A percentile compares a stretch with the other conserved stretches of the same genome.
These are phyloP conservation scores for Colletotrichum lentis DNA, from an alignment of 2,329 filamentous ascomycete species.

Conservation along the genomic window DNA sequence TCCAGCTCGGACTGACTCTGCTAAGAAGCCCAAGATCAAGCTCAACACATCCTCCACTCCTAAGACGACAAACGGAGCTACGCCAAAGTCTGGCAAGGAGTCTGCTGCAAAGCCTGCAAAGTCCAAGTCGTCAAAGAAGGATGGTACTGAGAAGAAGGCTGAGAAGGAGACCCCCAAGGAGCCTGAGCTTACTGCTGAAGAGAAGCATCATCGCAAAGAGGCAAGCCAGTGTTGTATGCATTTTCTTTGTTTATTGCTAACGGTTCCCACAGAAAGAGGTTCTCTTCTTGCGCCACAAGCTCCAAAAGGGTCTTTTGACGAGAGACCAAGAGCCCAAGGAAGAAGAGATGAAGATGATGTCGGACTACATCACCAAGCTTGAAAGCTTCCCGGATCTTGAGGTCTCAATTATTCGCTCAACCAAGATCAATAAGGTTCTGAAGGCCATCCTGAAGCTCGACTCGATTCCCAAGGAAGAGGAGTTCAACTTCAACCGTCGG, in stretches of 20 bases:
- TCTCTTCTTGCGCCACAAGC: slow-evolving; percentile 90
- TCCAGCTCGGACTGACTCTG: slow-evolving; percentile 67
- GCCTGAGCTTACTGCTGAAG: slow-evolving; percentile 65
- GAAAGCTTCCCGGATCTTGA: slow-evolving; percentile 84
- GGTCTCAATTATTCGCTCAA: slow-evolving; percentile 84
- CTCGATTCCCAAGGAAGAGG: slow-evolving; percentile 85
- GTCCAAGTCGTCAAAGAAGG: slow-evolving; percentile 64
- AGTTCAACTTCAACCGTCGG: slow-evolving; percentile 87
- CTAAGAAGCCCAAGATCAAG: slow-evolving; percentile 75
- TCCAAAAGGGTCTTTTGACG: slow-evolving; percentile 92
- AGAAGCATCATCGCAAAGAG: slow-evolving; percentile 67
- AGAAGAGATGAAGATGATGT: slow-evolving; percentile 82
- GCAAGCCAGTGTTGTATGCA: slow-evolving; percentile 47
- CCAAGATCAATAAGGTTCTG: slow-evolving; percentile 98
- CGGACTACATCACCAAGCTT: slow-evolving; percentile 79
- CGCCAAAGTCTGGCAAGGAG: slow-evolving; percentile 64
- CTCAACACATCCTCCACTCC: slow-evolving; percentile 71
- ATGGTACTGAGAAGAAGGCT: slow-evolving; percentile 64
- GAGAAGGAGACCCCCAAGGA: slow-evolving; percentile 63
- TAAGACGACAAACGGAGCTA: slow-evolving; percentile 71
- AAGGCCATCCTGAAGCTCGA: slow-evolving; percentile 92
- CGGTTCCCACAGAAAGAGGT: slow-evolving; percentile 69
- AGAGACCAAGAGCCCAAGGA: slow-evolving; percentile 86
- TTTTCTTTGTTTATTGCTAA: slow-evolving; percentile 46
- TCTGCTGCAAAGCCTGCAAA: slow-evolving; percentile 61